These are phyloP conservation scores for Bacidia gigantensis DNA, from an alignment of 495 filamentous ascomycete species.

Conservation along the genomic window DNA sequence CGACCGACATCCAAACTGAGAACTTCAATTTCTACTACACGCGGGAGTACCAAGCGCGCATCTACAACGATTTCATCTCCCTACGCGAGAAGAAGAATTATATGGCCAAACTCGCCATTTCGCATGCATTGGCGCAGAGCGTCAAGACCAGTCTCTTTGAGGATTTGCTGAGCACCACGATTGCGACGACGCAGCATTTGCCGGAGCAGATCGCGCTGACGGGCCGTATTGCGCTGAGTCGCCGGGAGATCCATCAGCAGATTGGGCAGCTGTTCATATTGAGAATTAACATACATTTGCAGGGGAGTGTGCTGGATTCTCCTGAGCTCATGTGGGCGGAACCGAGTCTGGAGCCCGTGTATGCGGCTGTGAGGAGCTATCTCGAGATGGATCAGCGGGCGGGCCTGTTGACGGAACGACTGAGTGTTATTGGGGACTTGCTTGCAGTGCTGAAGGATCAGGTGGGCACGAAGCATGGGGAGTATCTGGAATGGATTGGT, in stretches of 20 bases:
- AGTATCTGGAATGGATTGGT: constrained; percentile 95
- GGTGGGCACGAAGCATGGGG: constrained; percentile 87
- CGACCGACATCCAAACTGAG: constrained; percentile 84
- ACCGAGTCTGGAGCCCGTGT: constrained; percentile 88
- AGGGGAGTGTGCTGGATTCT: constrained; percentile 92
- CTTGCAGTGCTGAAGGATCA: constrained; percentile 92
- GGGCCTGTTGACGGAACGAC: constrained; percentile 71
- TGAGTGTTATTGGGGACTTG: constrained; percentile 90
- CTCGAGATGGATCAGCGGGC: constrained; percentile 97
- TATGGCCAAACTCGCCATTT: constrained; percentile 96
- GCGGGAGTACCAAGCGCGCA: constrained; percentile 86
- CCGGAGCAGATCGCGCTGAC: constrained; percentile 82
- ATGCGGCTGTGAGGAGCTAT: constrained; percentile 86
- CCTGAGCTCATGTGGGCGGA: constrained; percentile 98
- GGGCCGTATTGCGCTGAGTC: constrained; percentile 72
- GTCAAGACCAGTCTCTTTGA: constrained; percentile 98
- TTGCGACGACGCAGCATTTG: constrained; percentile 76
- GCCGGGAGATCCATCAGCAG: constrained; percentile 91
- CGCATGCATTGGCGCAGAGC: constrained; percentile 84
- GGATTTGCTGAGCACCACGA: constrained; percentile 85
- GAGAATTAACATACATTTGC: constrained; percentile 92
- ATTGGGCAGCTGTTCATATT: constrained; percentile 96
- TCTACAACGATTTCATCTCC: constrained; percentile 98
- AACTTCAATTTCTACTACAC: constrained; percentile 99
- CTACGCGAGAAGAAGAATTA: constrained; percentile 84